These are phyloP conservation scores for Plasmodium ovale DNA, from an alignment of 169 alveolate species.

Conservation along the genomic window DNA sequence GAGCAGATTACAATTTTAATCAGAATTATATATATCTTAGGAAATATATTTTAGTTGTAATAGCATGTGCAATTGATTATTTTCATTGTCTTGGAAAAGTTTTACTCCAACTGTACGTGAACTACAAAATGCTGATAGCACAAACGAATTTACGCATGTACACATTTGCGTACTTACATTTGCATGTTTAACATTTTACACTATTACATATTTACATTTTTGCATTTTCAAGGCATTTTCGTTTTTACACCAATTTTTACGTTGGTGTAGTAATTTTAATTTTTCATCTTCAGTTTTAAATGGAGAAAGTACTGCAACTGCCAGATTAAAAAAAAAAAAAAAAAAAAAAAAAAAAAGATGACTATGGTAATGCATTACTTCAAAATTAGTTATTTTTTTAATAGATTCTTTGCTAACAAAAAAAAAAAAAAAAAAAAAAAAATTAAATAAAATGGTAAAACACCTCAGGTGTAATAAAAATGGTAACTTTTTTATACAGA, in stretches of 20 bases:
- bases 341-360: too few relatives aligned
- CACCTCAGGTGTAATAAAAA: not conserved
- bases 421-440: too few relatives aligned
- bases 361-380: not conserved
- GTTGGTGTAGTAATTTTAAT: not conserved
- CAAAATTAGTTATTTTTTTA: not conserved
- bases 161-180: not conserved
- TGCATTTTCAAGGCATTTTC: not conserved
- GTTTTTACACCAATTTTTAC: not conserved
- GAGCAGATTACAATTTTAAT: slow-evolving; percentile 4
- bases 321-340: too few relatives aligned
- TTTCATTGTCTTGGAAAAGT: not conserved
- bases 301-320: not conserved
- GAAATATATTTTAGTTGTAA: slow-evolving; percentile 2
- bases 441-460: not conserved
- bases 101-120: not conserved
- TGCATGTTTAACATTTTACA: not conserved
- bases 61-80: not conserved
- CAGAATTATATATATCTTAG: slow-evolving; percentile 7
- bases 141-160: not conserved
- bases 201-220: not conserved
- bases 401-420: not conserved
- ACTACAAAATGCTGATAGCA: not conserved
- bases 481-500: too few relatives aligned
- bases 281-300: not conserved